These are phyloP conservation scores for Termitomyces sp. DNA, from an alignment of 768 basidiomycete species.

Conservation along the genomic window DNA sequence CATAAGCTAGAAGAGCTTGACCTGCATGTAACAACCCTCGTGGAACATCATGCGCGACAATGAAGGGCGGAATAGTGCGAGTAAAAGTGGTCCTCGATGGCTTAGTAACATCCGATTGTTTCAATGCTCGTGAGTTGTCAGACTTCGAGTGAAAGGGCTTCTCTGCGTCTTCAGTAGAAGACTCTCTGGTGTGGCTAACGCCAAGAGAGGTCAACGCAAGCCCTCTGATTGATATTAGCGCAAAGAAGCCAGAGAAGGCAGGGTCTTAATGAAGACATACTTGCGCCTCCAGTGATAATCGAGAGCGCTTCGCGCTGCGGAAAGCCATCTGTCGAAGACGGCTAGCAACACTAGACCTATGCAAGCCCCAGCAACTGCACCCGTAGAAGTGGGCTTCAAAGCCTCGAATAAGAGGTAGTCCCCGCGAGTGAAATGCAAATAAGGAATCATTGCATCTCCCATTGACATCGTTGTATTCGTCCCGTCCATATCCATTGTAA, in stretches of 20 bases:
- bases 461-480: neutral
- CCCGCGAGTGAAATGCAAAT: constrained; percentile 65
- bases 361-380: constrained; percentile 74
- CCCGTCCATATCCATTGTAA: constrained; percentile 13
- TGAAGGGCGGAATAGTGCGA: constrained; percentile 61
- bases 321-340: constrained; percentile 68
- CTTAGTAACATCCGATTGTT: neutral
- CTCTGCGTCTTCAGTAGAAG: constrained; percentile 3
- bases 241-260: neutral
- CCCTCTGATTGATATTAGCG: constrained; percentile 11
- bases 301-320: constrained; percentile 51
- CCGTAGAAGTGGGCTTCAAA: constrained; percentile 66
- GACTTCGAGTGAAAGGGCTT: constrained; percentile 9
- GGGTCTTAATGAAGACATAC: constrained; percentile 33
- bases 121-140: neutral
- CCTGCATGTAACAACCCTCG: constrained; percentile 65
- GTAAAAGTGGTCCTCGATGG: neutral
- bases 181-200: neutral
- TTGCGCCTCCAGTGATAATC: constrained; percentile 58
- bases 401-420: constrained; percentile 67
- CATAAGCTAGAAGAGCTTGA: constrained; percentile 63
- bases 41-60: constrained; percentile 61
- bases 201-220: constrained; percentile 9
- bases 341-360: constrained; percentile 68
- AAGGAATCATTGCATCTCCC: constrained; percentile 55